These are phyloP conservation scores for Drechslerella stenobrocha DNA, from an alignment of 2,329 filamentous ascomycete species.

Conservation along the genomic window DNA sequence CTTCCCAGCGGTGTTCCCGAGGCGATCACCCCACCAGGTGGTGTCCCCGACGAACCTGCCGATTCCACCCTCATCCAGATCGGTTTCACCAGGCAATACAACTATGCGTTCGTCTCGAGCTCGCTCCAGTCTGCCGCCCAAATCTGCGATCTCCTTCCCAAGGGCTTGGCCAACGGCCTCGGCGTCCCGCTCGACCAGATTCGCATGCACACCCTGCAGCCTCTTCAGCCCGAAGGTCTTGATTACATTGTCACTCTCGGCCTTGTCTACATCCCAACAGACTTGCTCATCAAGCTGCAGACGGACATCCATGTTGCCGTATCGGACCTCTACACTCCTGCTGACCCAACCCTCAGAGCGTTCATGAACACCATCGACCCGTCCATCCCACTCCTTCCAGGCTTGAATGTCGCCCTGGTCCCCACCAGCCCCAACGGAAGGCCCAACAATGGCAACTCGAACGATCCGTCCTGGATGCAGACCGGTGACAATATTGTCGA, in stretches of 20 bases:
- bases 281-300: slow-evolving; percentile 68
- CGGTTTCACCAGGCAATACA: slow-evolving; percentile 77
- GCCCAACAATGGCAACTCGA: slow-evolving; percentile 51
- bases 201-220: slow-evolving; percentile 71
- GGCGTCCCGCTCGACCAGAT: slow-evolving; percentile 60
- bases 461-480: slow-evolving; percentile 51
- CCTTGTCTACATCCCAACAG: slow-evolving; percentile 73
- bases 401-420: slow-evolving; percentile 54
- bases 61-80: slow-evolving; percentile 77
- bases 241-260: slow-evolving; percentile 82
- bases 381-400: slow-evolving; percentile 69
- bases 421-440: slow-evolving; percentile 56
- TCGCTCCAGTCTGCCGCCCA: slow-evolving; percentile 75
- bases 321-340: slow-evolving; percentile 74
- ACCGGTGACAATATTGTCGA: slow-evolving; percentile 54
- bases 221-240: slow-evolving; percentile 71
- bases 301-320: slow-evolving; percentile 71
- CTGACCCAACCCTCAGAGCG: slow-evolving; percentile 67
- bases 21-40: slow-evolving; percentile 71
- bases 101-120: slow-evolving; percentile 78
- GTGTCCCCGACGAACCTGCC: slow-evolving; percentile 62
- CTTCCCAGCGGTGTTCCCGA: slow-evolving; percentile 71
- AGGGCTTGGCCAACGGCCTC: slow-evolving; percentile 70
- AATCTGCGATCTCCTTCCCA: slow-evolving; percentile 77
- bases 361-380: slow-evolving; percentile 82